phyloP scores from a whole-genome alignment of 257 asterid genomes.

The Ajuga chamaepitys region DNA sequence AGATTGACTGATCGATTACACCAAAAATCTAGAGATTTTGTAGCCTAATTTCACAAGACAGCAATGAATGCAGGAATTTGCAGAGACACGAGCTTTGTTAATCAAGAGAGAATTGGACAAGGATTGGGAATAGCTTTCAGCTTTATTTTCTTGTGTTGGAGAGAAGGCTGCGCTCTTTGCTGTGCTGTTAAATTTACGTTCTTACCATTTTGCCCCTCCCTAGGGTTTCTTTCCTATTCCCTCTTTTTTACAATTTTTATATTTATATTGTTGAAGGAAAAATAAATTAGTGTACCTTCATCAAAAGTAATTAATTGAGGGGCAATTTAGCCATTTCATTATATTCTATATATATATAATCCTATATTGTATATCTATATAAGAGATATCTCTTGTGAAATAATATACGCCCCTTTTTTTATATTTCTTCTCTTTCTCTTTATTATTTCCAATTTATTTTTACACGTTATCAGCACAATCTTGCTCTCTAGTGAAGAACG shows the following conservation, averaged over 20 bases:
- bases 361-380: no score
- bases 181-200: not conserved
- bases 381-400: no score
- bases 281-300: no score
- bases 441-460: no score
- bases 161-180: constrained; percentile 15
- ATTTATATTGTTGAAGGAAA: no score
- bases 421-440: no score
- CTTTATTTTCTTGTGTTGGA: not conserved
- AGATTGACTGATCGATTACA: not conserved
- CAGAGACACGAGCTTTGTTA: not conserved
- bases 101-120: not conserved
- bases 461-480: no score
- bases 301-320: no score
- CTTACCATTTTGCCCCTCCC: constrained; percentile 10
- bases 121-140: not conserved
- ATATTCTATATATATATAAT: no score
- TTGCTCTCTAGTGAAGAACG: no score
- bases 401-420: no score
- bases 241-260: not conserved
- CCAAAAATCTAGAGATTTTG: not conserved
- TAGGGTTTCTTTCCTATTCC: constrained; percentile 15
- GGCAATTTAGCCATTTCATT: no score
- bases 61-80: not conserved
- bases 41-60: not conserved